Percentiles rank a stretch among this genome's conserved stretches.
phyloP scores from a whole-genome alignment of 108 stramenopile species.

The Skeletonema potamos region DNA sequence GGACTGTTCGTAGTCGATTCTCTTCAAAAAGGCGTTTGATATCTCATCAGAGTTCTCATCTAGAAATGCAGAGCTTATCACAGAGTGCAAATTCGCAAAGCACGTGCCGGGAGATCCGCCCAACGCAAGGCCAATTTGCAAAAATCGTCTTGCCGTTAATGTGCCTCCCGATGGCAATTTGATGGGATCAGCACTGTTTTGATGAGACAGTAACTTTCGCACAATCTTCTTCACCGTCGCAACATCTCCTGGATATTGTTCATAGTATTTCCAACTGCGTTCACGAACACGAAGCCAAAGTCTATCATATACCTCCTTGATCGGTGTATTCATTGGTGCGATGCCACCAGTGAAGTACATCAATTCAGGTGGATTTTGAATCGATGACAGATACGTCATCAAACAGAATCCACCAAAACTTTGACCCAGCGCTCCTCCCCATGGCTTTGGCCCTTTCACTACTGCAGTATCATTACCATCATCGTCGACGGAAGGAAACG shows the following conservation, averaged over 20 bases:
- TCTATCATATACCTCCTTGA: constrained; percentile 47
- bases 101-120: constrained; percentile 71
- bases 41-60: constrained; percentile 44
- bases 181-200: constrained; percentile 30
- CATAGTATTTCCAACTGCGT: constrained; percentile 81
- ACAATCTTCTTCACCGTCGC: constrained; percentile 77
- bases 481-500: constrained; percentile 18
- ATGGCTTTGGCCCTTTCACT: constrained; percentile 39
- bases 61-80: constrained; percentile 83
- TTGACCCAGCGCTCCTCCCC: constrained; percentile 88
- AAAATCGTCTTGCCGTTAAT: constrained; percentile 86
- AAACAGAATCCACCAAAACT: constrained; percentile 93
- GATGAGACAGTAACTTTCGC: constrained; percentile 31
- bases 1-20: constrained; percentile 74
- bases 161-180: constrained; percentile 80
- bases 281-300: constrained; percentile 80
- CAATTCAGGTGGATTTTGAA: constrained; percentile 63
- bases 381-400: constrained; percentile 83
- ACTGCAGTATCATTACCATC: background rate
- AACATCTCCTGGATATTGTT: constrained; percentile 89
- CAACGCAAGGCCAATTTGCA: constrained; percentile 83
- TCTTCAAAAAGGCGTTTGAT: constrained; percentile 69
- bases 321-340: constrained; percentile 79
- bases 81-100: constrained; percentile 82
- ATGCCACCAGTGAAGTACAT: constrained; percentile 91